phyloP scores from a whole-genome alignment of 2,329 filamentous ascomycete genomes.

The Ceratocystis destructans region DNA sequence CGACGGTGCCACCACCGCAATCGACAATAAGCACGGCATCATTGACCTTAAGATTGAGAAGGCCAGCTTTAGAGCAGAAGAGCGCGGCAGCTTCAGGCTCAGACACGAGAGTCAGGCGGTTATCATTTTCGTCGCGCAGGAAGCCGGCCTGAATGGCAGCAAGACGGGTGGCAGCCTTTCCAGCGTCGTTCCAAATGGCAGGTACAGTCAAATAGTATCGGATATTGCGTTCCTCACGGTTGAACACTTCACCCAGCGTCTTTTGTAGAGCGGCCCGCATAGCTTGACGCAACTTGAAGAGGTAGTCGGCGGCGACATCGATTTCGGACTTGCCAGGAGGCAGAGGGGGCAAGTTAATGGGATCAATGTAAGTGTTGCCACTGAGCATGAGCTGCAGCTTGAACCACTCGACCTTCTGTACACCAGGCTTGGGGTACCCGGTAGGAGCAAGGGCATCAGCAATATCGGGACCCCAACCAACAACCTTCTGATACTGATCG shows the following conservation, averaged over 20 bases:
- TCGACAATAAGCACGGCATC: conserved; percentile 97
- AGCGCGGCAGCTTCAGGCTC: conserved; percentile 94
- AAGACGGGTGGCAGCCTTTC: conserved; percentile 88
- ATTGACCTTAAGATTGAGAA: conserved; percentile 93
- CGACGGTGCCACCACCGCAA: conserved; percentile 94
- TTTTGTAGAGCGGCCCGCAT: conserved; percentile 95
- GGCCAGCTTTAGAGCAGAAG: conserved; percentile 93
- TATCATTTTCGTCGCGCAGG: conserved; percentile 93
- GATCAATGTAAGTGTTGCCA: conserved; percentile 97
- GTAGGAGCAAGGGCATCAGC: conserved; percentile 92
- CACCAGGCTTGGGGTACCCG: conserved; percentile 91
- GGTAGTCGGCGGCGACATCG: conserved; percentile 96
- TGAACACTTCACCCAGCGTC: conserved; percentile 93
- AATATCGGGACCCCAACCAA: conserved; percentile 98
- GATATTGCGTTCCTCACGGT: conserved; percentile 94
- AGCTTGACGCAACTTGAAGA: conserved; percentile 93
- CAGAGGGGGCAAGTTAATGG: conserved; percentile 93
- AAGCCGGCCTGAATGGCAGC: conserved; percentile 96
- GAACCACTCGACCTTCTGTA: conserved; percentile 99
- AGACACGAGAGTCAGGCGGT: conserved; percentile 82
- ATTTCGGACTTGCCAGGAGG: conserved; percentile 97
- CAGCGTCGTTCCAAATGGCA: conserved; percentile 97
- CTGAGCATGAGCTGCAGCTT: conserved; percentile 98
- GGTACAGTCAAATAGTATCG: conserved; percentile 97
- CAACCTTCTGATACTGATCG: conserved; percentile 97